Evolutionary conservation across 495 filamentous ascomycete genomes (phyloP), one percentile per base, ranked within the genome.

Genomic region (Beverwykella pulmonaria): DNA sequence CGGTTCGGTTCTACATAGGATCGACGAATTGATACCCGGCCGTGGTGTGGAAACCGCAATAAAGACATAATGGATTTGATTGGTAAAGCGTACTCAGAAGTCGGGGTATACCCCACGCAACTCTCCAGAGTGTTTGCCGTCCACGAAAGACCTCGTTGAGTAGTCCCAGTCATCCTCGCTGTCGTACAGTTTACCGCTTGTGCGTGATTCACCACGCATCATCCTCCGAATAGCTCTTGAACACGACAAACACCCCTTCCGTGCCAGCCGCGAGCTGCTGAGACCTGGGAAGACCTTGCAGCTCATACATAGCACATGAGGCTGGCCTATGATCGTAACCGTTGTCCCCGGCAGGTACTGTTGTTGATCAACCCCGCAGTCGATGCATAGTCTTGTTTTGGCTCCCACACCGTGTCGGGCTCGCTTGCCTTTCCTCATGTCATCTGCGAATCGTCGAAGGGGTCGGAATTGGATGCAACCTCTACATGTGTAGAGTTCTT

Each of bases 371-470:
- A 71, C 63, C 50, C 63, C 68, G 53, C 68, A 71, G 10, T 63
- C 47, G 1, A 71, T 34, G 26, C 68, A 71, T 20, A 49, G 61
- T 61, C 68, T 52, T 26, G 36, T 67, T n/a, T 48, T n/a, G 1
- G 63, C 59, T 39, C 63, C 68, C 8, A 25, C 36, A 26, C 68
- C 68, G 25, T 34, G n/a, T 3, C 68, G 68, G 8, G 50, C 52
- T 30, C 55, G 48, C 26, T 53, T 67, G 32, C 59, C 59, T 36
- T 71, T 71, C 22, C 68, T 57, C 68, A 71, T 71, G 17, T 53
- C 53, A 29, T 71, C 68, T 14, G 63, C 29, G 44, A 67, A 71
- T 6, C 36, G 12, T 12, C 17, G 12, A 17, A 67, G 63, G 22
- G 3, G 52, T 27, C 52, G 68, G 32, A 71, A 55, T 23, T 53